Evolutionary conservation across 2,329 filamentous ascomycete genomes (phyloP).

Genomic region (Botrytis byssoidea): DNA sequence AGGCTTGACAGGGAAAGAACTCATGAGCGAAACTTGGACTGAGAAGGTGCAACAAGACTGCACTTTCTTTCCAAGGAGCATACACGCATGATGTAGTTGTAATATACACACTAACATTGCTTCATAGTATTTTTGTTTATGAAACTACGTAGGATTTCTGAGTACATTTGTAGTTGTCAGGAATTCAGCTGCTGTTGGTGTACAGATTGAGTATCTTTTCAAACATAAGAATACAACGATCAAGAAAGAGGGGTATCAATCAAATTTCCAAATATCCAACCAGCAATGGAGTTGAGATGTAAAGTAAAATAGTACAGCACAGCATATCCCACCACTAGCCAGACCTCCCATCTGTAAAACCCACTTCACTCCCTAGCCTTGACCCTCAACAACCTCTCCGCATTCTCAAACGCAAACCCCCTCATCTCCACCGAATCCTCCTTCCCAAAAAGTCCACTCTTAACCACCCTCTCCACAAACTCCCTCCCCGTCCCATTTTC

Average conservation of each 20-base stretch:
- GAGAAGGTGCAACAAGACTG: background rate
- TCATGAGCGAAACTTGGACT: background rate
- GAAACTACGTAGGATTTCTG: accelerated
- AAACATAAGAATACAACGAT: background rate
- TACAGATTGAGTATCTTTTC: background rate
- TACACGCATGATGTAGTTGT: accelerated
- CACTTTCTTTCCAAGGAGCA: background rate
- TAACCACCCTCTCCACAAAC: constrained; percentile 49
- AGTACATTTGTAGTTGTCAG: background rate
- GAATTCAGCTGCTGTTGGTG: background rate
- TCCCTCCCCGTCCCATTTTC: constrained; percentile 48
- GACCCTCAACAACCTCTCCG: constrained; percentile 47
- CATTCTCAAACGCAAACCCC: constrained; percentile 51
- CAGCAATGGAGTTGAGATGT: background rate
- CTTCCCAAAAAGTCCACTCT: constrained; percentile 49
- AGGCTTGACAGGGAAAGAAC: background rate
- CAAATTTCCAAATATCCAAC: background rate
- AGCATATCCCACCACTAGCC: no score
- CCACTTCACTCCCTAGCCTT: background rate
- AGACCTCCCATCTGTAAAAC: background rate
- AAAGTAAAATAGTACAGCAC: background rate
- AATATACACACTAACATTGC: background rate
- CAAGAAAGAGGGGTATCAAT: background rate
- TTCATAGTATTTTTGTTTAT: background rate
- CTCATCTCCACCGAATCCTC: constrained; percentile 47